Conservation (phyloP, 2,329 filamentous ascomycete genomes). For the Botrytis pseudocinerea region DNA sequence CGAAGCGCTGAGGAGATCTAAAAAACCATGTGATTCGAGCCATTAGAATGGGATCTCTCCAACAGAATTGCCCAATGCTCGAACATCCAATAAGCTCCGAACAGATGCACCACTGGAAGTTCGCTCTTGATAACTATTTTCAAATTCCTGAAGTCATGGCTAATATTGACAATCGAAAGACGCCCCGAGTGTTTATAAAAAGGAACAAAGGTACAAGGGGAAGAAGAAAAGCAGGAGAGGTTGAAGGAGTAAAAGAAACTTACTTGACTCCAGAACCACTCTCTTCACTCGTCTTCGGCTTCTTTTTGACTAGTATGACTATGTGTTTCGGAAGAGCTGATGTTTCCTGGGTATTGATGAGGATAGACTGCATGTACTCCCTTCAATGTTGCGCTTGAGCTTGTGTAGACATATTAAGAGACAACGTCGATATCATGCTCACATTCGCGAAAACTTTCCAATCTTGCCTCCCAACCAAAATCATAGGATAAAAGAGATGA, state of each 20-base stretch:
- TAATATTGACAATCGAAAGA: neutral
- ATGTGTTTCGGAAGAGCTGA: neutral
- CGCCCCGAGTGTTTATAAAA: neutral
- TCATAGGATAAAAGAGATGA: neutral
- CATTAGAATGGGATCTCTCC: neutral
- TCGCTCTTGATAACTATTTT: neutral
- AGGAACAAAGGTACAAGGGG: neutral
- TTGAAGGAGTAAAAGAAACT: slow-evolving; percentile 3
- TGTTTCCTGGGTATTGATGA: neutral
- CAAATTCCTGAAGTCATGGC: neutral
- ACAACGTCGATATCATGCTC: neutral
- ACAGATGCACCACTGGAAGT: neutral
- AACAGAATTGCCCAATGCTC: neutral
- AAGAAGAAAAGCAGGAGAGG: neutral
- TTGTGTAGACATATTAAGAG: neutral
- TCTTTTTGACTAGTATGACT: neutral
- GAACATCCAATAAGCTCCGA: neutral
- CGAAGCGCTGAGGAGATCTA: neutral
- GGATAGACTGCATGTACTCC: neutral
- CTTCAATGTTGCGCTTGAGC: neutral
- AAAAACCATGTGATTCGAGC: neutral
- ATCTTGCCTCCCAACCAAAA: slow-evolving; percentile 1
- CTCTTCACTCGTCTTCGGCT: neutral
- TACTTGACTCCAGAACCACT: neutral
- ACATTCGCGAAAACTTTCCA: neutral